phyloP scores from a whole-genome alignment of 805 yeast species.

The Tetrapisispora phaffii region DNA sequence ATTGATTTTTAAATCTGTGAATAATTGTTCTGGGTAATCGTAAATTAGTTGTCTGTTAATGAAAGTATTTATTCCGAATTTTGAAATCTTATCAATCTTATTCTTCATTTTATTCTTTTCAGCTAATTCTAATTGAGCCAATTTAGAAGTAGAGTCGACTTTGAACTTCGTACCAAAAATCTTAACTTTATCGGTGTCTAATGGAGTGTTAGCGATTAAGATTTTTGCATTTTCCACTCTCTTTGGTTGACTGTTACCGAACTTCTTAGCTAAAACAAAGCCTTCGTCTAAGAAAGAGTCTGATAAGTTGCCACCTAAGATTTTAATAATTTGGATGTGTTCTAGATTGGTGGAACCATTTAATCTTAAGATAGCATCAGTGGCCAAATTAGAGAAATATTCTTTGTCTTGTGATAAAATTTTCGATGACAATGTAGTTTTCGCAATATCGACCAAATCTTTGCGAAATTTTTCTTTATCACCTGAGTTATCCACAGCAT shows the following conservation, averaged over 20 bases:
- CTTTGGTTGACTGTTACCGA: slow-evolving; percentile 93
- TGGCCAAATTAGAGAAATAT: slow-evolving; percentile 80
- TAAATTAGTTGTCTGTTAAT: slow-evolving; percentile 94
- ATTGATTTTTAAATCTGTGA: slow-evolving; percentile 77
- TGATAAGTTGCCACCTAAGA: slow-evolving; percentile 81
- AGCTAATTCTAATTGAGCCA: slow-evolving; percentile 89
- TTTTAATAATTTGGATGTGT: slow-evolving; percentile 87
- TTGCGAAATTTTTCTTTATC: slow-evolving; percentile 52
- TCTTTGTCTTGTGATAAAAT: slow-evolving; percentile 92
- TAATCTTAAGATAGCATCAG: slow-evolving; percentile 82
- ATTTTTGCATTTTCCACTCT: slow-evolving; percentile 72
- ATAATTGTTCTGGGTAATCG: slow-evolving; percentile 95
- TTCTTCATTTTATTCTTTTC: slow-evolving; percentile 87
- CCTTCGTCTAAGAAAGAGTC: slow-evolving; percentile 96
- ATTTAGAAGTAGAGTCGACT: slow-evolving; percentile 87
- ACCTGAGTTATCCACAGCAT: slow-evolving; percentile 64
- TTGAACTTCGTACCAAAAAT: slow-evolving; percentile 96
- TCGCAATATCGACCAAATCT: slow-evolving; percentile 80
- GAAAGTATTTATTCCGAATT: slow-evolving; percentile 79
- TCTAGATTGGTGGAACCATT: slow-evolving; percentile 82
- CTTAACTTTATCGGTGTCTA: slow-evolving; percentile 96
- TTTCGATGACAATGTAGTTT: slow-evolving; percentile 87
- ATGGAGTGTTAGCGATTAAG: slow-evolving; percentile 86
- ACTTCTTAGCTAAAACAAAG: slow-evolving; percentile 79
- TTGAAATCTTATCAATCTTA: slow-evolving; percentile 81